Evolutionary conservation across 805 yeast species (phyloP).

Genomic region (Monosporozyma yasuniensis): DNA sequence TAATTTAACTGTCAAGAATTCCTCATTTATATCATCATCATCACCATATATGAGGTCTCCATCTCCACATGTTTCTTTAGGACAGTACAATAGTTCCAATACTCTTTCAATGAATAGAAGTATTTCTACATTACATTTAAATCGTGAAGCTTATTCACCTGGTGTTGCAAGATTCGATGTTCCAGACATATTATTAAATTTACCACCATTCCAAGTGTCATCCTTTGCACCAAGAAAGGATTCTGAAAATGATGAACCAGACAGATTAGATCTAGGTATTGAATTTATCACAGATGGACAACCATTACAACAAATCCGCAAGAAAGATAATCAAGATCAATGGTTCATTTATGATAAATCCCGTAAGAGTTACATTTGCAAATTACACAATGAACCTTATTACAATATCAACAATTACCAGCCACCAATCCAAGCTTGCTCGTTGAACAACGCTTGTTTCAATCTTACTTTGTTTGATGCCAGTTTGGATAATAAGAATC

Average conservation of each 20-base stretch:
- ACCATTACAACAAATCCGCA: background rate
- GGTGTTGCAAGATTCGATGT: slow-evolving; percentile 7
- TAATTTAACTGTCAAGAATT: background rate
- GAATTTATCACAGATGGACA: background rate
- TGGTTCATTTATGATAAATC: slow-evolving; percentile 23
- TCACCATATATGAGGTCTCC: background rate
- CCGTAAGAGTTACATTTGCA: slow-evolving; percentile 9
- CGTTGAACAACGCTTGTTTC: slow-evolving; percentile 25
- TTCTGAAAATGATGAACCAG: background rate
- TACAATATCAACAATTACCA: slow-evolving; percentile 22
- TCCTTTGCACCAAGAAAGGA: slow-evolving; percentile 17
- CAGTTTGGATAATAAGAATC: slow-evolving; percentile 23
- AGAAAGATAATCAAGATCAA: background rate
- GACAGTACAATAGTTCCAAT: background rate
- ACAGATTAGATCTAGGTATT: background rate
- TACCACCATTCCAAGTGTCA: slow-evolving; percentile 29
- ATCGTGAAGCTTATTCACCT: background rate
- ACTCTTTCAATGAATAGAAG: background rate
- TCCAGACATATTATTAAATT: slow-evolving; percentile 16
- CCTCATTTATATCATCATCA: background rate
- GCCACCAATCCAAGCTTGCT: slow-evolving; percentile 8
- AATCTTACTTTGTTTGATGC: slow-evolving; percentile 27
- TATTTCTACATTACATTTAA: background rate
- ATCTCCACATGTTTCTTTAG: background rate
- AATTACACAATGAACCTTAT: slow-evolving; percentile 20